Conservation (phyloP, 805 yeast genomes). For the Candida nonsorbophila region DNA sequence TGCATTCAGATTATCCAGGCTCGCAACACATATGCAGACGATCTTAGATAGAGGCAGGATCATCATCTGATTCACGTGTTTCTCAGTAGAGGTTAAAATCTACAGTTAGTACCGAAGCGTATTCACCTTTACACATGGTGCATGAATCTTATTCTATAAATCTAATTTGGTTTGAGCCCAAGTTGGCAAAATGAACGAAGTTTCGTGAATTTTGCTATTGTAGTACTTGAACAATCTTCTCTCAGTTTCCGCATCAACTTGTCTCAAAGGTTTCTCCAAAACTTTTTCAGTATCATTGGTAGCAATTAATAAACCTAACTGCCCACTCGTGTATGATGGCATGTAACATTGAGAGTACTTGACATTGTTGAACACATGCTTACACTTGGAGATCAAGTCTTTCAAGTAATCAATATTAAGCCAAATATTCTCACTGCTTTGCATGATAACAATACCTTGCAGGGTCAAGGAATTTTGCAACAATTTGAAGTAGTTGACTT, state of each 20-base stretch:
- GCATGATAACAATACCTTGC: slow-evolving; percentile 73
- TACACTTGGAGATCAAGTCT: slow-evolving; percentile 43
- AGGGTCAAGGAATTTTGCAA: slow-evolving; percentile 57
- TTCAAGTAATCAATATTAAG: slow-evolving; percentile 51
- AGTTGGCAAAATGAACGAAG: slow-evolving; percentile 73
- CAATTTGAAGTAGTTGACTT: slow-evolving; percentile 67
- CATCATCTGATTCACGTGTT: too few relatives aligned
- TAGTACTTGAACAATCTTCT: slow-evolving; percentile 55
- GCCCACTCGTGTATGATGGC: slow-evolving; percentile 88
- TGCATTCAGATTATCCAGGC: too few relatives aligned
- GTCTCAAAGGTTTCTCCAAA: slow-evolving; percentile 50
- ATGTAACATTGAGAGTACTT: slow-evolving; percentile 74
- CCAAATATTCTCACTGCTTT: slow-evolving; percentile 75
- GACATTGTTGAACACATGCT: slow-evolving; percentile 54
- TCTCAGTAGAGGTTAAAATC: too few relatives aligned
- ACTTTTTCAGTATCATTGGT: slow-evolving; percentile 46
- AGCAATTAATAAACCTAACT: slow-evolving; percentile 73
- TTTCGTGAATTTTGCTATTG: slow-evolving; percentile 57
- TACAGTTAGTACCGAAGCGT: too few relatives aligned
- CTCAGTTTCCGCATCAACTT: slow-evolving; percentile 41
- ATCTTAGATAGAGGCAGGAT: too few relatives aligned
- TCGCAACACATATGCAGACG: too few relatives aligned
- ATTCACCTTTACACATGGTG: too few relatives aligned
- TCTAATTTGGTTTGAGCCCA: slow-evolving; percentile 54
- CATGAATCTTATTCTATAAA: slow-evolving; percentile 2